A percentile compares a stretch with the other conserved stretches of the same genome.
Evolutionary conservation across 352 stramenopile genomes (phyloP).

Genomic region (Pythium guiyangense): DNA sequence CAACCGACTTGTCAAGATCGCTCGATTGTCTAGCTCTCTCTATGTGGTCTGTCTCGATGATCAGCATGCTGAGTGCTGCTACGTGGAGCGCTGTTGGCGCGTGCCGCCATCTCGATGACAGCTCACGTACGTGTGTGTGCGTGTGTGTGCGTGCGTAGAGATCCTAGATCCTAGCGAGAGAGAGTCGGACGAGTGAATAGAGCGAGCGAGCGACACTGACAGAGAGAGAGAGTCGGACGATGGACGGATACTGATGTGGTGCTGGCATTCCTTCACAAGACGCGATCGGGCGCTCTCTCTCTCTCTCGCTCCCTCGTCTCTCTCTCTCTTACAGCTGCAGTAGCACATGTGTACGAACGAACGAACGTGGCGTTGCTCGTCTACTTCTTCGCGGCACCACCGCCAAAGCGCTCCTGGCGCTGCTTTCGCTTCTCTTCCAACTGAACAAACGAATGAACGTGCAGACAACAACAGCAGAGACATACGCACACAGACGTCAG

Average conservation of each 20-base stretch:
- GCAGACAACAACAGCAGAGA: not conserved
- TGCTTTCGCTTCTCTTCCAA: conserved; percentile 75
- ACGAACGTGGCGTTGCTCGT: not conserved
- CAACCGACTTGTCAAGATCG: not conserved
- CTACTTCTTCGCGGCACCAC: conserved; percentile 11
- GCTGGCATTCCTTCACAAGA: not conserved
- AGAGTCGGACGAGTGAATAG: not conserved
- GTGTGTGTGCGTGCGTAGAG: too few species aligned
- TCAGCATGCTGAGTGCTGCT: not conserved
- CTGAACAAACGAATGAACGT: conserved; percentile 22
- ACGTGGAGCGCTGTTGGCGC: not conserved
- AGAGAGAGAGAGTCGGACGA: not conserved
- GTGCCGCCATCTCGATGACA: not conserved
- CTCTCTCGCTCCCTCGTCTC: too few species aligned
- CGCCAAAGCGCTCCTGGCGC: conserved; percentile 62
- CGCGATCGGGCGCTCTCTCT: too few species aligned
- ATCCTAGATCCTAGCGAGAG: not conserved
- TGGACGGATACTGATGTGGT: not conserved
- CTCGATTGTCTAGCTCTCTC: not conserved
- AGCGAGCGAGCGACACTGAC: not conserved
- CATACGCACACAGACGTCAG: not conserved
- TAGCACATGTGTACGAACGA: not conserved
- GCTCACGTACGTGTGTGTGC: too few species aligned
- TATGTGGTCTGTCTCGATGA: not conserved
- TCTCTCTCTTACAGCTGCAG: too few species aligned